Conservation (phyloP, 2,329 filamentous ascomycete species). For the Penicillium capsulatum region DNA sequence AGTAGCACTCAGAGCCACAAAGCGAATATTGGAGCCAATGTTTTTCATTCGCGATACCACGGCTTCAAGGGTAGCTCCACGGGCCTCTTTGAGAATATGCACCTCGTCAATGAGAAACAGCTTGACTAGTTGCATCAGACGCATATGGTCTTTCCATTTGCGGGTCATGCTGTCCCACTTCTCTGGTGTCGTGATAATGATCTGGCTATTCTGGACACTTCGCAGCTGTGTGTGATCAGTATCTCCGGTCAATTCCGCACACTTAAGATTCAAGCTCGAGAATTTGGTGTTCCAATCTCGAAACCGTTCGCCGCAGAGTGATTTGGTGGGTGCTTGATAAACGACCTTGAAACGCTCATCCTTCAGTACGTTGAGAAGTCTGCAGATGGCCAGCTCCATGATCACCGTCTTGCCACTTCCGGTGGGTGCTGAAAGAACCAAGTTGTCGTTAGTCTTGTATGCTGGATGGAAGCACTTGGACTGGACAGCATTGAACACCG, state of each 20-base stretch:
- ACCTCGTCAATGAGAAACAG: constrained; percentile 85
- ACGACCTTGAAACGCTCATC: constrained; percentile 70
- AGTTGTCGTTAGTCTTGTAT: constrained; percentile 66
- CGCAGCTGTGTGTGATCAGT: constrained; percentile 64
- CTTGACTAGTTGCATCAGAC: constrained; percentile 68
- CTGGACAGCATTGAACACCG: constrained; percentile 75
- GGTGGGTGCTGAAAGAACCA: constrained; percentile 76
- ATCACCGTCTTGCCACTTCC: constrained; percentile 81
- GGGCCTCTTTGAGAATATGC: constrained; percentile 74
- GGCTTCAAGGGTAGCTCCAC: constrained; percentile 75
- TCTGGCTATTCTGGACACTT: constrained; percentile 67
- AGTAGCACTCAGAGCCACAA: constrained; percentile 77
- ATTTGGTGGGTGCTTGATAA: constrained; percentile 81
- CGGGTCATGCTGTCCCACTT: constrained; percentile 89
- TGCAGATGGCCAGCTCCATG: constrained; percentile 77
- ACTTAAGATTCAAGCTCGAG: constrained; percentile 60
- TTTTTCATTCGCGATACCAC: constrained; percentile 86
- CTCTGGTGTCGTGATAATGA: constrained; percentile 84
- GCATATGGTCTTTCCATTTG: constrained; percentile 78
- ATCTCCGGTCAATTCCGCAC: constrained; percentile 77
- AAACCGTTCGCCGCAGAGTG: constrained; percentile 70
- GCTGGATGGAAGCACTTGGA: constrained; percentile 69
- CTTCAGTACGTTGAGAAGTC: constrained; percentile 55
- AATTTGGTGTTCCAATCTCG: constrained; percentile 78
- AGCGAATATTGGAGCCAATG: constrained; percentile 68